A percentile compares a stretch with the other conserved stretches of the same genome.
Evolutionary conservation across 2,329 filamentous ascomycete genomes (phyloP).

Genomic region (Sarocladiaceae sp.): DNA sequence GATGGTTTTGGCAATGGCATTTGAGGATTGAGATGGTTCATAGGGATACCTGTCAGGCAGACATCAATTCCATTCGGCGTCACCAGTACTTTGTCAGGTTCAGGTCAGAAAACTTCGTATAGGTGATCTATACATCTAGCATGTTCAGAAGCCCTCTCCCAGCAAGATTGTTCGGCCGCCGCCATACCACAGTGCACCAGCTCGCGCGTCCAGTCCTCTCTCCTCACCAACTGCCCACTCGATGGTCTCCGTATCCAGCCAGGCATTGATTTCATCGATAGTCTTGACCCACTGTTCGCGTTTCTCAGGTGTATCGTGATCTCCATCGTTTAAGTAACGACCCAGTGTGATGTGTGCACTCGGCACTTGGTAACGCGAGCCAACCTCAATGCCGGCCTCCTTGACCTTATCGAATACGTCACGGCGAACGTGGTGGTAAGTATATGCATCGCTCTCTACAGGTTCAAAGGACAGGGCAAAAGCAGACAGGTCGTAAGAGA

Average conservation of each 20-base stretch:
- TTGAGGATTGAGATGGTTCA: conserved; percentile 34
- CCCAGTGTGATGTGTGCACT: conserved; percentile 87
- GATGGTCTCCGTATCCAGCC: conserved; percentile 57
- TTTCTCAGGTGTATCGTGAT: conserved; percentile 55
- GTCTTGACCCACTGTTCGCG: conserved; percentile 61
- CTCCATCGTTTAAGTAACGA: conserved; percentile 67
- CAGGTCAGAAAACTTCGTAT: background rate
- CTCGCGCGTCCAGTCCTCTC: conserved; percentile 70
- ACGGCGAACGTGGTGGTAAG: conserved; percentile 84
- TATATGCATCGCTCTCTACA: conserved; percentile 65
- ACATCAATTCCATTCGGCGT: conserved; percentile 10
- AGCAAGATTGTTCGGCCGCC: conserved; percentile 66
- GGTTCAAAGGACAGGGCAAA: conserved; percentile 86
- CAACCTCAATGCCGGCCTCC: conserved; percentile 63
- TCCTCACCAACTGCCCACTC: conserved; percentile 90
- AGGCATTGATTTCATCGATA: conserved; percentile 74
- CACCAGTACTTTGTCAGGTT: conserved; percentile 9
- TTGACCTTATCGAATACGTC: conserved; percentile 66
- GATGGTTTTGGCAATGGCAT: conserved; percentile 51
- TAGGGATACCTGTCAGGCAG: conserved; percentile 28
- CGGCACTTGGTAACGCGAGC: conserved; percentile 80
- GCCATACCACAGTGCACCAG: conserved; percentile 82
- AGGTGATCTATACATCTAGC: conserved; percentile 11
- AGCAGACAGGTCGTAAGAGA: conserved; percentile 82
- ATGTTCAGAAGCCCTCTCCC: conserved; percentile 45